Evolutionary conservation across 2,329 filamentous ascomycete species (phyloP), one percentile per base, ranked within the genome.

Genomic region (Fusarium praegraminearum): DNA sequence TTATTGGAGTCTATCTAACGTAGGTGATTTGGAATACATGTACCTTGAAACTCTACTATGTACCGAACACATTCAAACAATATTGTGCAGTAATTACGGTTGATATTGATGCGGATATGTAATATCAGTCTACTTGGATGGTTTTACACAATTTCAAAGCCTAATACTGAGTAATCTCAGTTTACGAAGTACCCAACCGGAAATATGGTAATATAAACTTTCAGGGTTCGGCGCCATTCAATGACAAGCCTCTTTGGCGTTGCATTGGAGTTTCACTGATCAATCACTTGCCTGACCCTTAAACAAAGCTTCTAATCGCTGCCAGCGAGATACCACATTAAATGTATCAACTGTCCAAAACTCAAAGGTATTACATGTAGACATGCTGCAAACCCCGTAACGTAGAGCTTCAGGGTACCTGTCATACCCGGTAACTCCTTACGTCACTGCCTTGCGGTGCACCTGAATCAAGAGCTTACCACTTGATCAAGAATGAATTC

Each of bases 361-460:
- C 28, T 20, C 28, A n/a, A 16, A 20, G 28, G 13, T 38, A 18
- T 51, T 40, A 12, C 16, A 36, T 26, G 7, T 44, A 32, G 13
- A 26, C 28, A 20, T 50, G 22, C n/a, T 55, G n/a, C 5, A 13
- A 16, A 36, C 28, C 5, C 12, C 12, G 2, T 18, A 35, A 24
- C 41, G 18, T 32, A 40, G n/a, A 41, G 24, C 33, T 52, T 47
- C 18, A 68, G 65, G 62, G 60, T 59, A 53, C 36, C 22, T 28
- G 20, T 46, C 20, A 24, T 32, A 46, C 24, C n/a, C 18, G 28
- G 18, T 16, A 32, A 38, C 49, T 38, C 60, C 38, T 57, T 54
- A 57, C 44, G 50, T 67, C 54, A 65, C 57, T 67, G 44, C 61
- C 54, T 55, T 44, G 43, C 49, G 36, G 22, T 28, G 28, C 26